phyloP scores from a whole-genome alignment of 208 protist species.

The Crithidia fasciculata region DNA sequence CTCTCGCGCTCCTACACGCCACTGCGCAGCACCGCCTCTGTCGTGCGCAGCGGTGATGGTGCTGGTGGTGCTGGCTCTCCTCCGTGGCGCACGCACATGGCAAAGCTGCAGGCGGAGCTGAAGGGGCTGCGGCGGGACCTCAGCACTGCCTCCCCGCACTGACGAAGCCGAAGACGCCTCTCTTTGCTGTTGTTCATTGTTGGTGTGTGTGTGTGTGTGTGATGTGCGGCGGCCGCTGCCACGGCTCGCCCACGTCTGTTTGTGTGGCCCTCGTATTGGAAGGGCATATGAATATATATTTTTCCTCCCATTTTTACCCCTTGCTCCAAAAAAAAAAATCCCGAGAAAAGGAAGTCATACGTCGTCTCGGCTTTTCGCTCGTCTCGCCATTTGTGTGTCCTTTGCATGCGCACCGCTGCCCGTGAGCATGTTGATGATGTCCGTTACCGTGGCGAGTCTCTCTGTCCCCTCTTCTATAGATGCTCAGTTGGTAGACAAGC shows the following conservation, averaged over 20 bases:
- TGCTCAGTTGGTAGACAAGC: no score
- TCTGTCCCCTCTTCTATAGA: background rate
- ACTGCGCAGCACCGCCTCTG: conserved; percentile 9
- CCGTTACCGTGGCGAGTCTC: background rate
- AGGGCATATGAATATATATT: no score
- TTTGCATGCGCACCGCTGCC: no score
- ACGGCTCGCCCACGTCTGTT: no score
- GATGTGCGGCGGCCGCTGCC: no score
- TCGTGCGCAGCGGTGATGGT: conserved; percentile 1
- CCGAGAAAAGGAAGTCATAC: no score
- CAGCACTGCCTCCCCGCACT: conserved; percentile 4
- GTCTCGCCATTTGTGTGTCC: no score
- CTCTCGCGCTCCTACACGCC: conserved; percentile 19
- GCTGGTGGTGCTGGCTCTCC: conserved; percentile 11
- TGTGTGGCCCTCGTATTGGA: no score
- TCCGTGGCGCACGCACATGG: conserved; percentile 60
- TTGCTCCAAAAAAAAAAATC: no score
- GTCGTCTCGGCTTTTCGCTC: no score
- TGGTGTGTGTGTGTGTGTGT: background rate
- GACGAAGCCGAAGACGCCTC: background rate
- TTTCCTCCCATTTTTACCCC: no score
- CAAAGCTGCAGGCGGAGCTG: conserved; percentile 57
- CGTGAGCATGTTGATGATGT: background rate
- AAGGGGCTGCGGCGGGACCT: conserved; percentile 54
- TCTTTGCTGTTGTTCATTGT: background rate